Evolutionary conservation across 2,329 filamentous ascomycete genomes (phyloP).

Genomic region (Akanthomyces uredinophilus): DNA sequence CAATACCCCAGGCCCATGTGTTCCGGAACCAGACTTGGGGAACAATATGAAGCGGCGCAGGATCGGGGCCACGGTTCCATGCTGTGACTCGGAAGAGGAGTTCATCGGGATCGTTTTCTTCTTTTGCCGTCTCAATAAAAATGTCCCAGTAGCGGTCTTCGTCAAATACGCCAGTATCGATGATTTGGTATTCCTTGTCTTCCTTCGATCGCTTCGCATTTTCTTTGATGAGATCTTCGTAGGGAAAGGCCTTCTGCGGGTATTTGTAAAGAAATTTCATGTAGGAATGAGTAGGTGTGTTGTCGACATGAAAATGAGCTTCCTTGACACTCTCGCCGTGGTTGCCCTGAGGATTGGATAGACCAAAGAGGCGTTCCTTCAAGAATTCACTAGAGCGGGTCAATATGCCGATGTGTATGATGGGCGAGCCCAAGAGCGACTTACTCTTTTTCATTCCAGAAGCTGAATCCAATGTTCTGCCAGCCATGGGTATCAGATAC

Average conservation of each 20-base stretch:
- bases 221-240: conserved; percentile 79
- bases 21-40: conserved; percentile 97
- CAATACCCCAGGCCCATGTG: conserved; percentile 91
- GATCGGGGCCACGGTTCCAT: conserved; percentile 89
- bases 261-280: conserved; percentile 99
- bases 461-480: conserved; percentile 91
- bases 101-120: conserved; percentile 85
- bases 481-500: conserved; percentile 85
- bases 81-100: conserved; percentile 90
- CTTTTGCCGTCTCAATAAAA: conserved; percentile 93
- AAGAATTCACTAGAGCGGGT: conserved; percentile 67
- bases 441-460: conserved; percentile 97
- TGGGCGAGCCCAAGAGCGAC: conserved; percentile 21
- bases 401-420: conserved; percentile 27
- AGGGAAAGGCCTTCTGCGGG: conserved; percentile 85
- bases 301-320: conserved; percentile 93
- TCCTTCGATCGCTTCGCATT: conserved; percentile 71
- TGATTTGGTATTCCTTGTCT: conserved; percentile 85
- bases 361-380: conserved; percentile 89
- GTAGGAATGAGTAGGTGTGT: conserved; percentile 86
- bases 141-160: conserved; percentile 96
- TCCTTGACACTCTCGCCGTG: conserved; percentile 97
- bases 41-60: conserved; percentile 86
- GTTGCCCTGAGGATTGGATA: conserved; percentile 95
- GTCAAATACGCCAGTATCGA: conserved; percentile 83